Base-by-base conservation (phyloP, 192 early-diverging fungal genomes). In the Thoreauomyces humboldtii region DNA sequence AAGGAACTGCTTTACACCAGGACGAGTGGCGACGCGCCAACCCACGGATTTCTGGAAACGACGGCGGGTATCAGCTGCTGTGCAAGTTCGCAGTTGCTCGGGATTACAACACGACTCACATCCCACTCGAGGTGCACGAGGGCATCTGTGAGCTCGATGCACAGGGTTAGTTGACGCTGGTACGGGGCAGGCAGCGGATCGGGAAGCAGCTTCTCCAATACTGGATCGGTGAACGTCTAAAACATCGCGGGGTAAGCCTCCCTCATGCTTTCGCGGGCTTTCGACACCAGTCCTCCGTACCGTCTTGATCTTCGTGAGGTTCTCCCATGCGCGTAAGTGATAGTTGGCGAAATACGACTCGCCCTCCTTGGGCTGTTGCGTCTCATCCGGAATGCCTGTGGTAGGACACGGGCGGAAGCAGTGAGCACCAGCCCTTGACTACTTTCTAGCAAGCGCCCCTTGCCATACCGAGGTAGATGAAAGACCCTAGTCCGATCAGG, bases 11-110 rank as follows among this genome's bases (percentile, higher is more conserved):
- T 99, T 96, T 36, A 95, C 85, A 42, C 93, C 96, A 15, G 97
- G 96, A 45, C 97, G 86, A 69, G 92, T 95, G 34, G 96, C 97
- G 48, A 89, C 87, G 54, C 96, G 86, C 97, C 97, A 99, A 24
- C 97, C 97, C 59, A 91, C 79, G 65, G 95, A 88, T 81, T 92
- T 93, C 87, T 89, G 73, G 46, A 35, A 37, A 54, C 2, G n/a
- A n/a, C n/a, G n/a, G n/a, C n/a, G 41, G 11, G 11, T n/a, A 42
- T 42, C 41, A 42, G 41, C 41, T 24, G 0, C 50, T 24, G 50
- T 24, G 14, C 50, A 52, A 52, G 28, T 44, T n/a, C 42, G 17
- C 42, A 52, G 28, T 7, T 19, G 22, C 22, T 52, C 1, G 19
- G 14, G n/a, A n/a, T n/a, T n/a, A n/a, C n/a, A n/a, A n/a, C n/a